Base-by-base conservation (phyloP, 106 monocot genomes). In the Dendrobium officinale region DNA sequence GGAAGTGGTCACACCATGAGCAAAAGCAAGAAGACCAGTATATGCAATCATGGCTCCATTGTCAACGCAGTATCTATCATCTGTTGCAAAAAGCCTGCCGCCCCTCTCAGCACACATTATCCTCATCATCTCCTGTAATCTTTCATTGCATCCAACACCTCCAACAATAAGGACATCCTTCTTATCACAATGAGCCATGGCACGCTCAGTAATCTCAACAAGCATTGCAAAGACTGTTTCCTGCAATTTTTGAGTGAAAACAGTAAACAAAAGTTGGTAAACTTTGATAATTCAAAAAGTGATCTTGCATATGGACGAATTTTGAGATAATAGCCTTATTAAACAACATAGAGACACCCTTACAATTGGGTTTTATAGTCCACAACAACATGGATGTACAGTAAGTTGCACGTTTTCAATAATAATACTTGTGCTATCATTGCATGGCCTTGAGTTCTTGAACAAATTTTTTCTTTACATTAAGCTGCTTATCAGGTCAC, bases 31-130 rank as follows among this genome's bases (percentile, higher is more conserved):
- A 29, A 99, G 91, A 29, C 99, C 99, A 43, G 95, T 95, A 78
- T 99, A 99, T 66, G 99, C 99, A 76, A 95, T 99, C 99, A 99
- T 99, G 6, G 99, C 99, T 51, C 99, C 99, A 74, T 99, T 99
- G 80, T 99, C 99, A 6, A 99, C 88, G 61, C 99, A 99, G 45
- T 95, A 99, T 33, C 99, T 84, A 82, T 99, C 95, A 80, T 99
- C 95, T 5, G 99, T 99, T 27, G 99, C 89, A 74, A 93, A 99
- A 19, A 99, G 86, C 42, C 83, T 88, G 4, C 91, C 95, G 26
- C 93, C 99, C 72, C 99, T 89, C 75, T 99, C 95, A 33, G 88
- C 81, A 73, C 99, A 99, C 99, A 99, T 99, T 49, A 54, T 87
- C 77, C 89, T 88, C 99, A 99, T 95, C 99, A 99, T 93, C 84